Evolutionary conservation across 257 asterid species (phyloP).

Genomic region (Solanum medicagineum): DNA sequence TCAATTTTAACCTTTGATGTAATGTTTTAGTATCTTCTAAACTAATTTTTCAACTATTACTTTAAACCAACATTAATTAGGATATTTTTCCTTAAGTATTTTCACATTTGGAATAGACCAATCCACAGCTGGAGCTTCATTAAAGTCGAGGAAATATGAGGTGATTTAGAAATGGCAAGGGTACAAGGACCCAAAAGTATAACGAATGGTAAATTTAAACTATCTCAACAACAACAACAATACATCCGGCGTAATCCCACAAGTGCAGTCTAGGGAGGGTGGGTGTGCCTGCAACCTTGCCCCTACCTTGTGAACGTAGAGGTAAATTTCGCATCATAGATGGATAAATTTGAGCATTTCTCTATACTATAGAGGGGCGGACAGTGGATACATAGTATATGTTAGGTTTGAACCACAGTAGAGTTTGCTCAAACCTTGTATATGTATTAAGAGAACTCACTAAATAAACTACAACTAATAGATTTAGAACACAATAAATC

Average conservation of each 20-base stretch:
- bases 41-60: not conserved
- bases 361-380: not conserved
- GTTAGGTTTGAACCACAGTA: not conserved
- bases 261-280: not conserved
- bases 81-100: not conserved
- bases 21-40: not conserved
- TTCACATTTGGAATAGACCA: not conserved
- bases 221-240: not conserved
- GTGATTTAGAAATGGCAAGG: not conserved
- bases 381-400: not conserved
- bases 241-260: too few relatives aligned
- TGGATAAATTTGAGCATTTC: not conserved
- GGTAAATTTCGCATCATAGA: not conserved
- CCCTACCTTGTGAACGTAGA: not conserved
- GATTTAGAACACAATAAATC: too few relatives aligned
- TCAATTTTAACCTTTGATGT: not conserved
- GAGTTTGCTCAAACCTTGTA: not conserved
- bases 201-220: not conserved
- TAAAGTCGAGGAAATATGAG: not conserved
- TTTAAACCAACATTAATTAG: not conserved
- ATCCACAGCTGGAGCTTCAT: not conserved
- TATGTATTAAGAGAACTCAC: not conserved
- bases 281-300: not conserved
- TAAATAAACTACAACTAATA: too few relatives aligned
- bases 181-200: not conserved